Conservation (phyloP, 2,329 filamentous ascomycete genomes). For the Clonostachys rhizophaga region DNA sequence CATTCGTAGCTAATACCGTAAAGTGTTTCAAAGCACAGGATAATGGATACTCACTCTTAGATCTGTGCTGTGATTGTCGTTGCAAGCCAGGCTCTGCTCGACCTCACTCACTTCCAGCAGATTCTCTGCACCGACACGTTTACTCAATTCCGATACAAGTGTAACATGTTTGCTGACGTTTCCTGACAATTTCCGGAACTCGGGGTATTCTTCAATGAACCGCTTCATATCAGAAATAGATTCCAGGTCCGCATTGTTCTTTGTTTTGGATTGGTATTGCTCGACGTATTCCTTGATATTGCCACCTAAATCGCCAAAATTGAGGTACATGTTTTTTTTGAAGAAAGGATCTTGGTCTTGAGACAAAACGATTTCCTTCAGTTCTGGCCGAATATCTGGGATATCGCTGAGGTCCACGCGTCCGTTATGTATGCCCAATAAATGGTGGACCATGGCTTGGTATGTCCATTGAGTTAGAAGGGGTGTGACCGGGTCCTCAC, state of each 20-base stretch:
- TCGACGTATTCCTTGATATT: slow-evolving; percentile 99
- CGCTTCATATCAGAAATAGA: slow-evolving; percentile 99
- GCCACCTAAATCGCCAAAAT: slow-evolving; percentile 91
- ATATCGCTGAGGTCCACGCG: slow-evolving; percentile 83
- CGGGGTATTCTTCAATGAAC: slow-evolving; percentile 97
- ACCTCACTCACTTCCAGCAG: slow-evolving; percentile 95
- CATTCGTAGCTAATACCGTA: slow-evolving; percentile 8
- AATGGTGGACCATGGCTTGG: slow-evolving; percentile 98
- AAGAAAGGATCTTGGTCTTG: slow-evolving; percentile 99
- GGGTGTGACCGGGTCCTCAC: slow-evolving; percentile 93
- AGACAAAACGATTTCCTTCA: slow-evolving; percentile 91
- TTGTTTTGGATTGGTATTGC: slow-evolving; percentile 97
- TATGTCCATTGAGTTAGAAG: slow-evolving; percentile 98
- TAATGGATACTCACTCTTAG: slow-evolving; percentile 61
- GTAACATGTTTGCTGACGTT: slow-evolving; percentile 99
- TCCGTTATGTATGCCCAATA: slow-evolving; percentile 92
- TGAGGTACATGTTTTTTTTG: slow-evolving; percentile 98
- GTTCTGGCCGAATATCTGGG: slow-evolving; percentile 77
- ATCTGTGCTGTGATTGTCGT: slow-evolving; percentile 88
- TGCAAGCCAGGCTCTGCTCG: slow-evolving; percentile 94
- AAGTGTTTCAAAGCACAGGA: background rate
- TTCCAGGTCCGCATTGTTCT: slow-evolving; percentile 92
- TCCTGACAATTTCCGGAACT: slow-evolving; percentile 93
- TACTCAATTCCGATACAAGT: slow-evolving; percentile 86
- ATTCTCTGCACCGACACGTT: slow-evolving; percentile 79